These are phyloP conservation scores for Ganoderma resinaceum DNA, from an alignment of 1,284 basidiomycete genomes.

Conservation along the genomic window DNA sequence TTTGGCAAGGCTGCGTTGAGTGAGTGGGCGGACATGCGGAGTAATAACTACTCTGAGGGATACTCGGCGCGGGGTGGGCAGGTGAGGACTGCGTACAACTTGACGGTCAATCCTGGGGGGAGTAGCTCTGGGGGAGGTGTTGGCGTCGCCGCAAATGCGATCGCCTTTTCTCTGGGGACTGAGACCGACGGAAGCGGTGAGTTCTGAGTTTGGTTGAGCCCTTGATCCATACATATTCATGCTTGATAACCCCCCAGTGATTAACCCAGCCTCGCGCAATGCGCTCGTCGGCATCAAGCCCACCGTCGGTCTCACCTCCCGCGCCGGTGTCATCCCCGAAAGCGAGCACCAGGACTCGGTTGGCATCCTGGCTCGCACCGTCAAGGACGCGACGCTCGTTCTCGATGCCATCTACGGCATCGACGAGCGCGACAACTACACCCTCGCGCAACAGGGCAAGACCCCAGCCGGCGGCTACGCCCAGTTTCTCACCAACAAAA, in stretches of 20 bases:
- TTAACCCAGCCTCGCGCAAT: slow-evolving; percentile 50
- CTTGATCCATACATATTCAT: not conserved
- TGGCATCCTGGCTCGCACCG: slow-evolving; percentile 65
- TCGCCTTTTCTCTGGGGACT: slow-evolving; percentile 50
- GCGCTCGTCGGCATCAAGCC: slow-evolving; percentile 62
- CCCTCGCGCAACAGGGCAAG: slow-evolving; percentile 50
- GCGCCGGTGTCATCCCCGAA: slow-evolving; percentile 64
- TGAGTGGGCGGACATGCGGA: slow-evolving; percentile 68
- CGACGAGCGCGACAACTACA: slow-evolving; percentile 67
- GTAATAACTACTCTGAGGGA: slow-evolving; percentile 57
- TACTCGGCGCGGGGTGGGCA: slow-evolving; percentile 76
- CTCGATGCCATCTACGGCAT: slow-evolving; percentile 66
- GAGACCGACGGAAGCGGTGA: slow-evolving; percentile 61
- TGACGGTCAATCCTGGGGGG: slow-evolving; percentile 66
- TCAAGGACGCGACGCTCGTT: slow-evolving; percentile 66
- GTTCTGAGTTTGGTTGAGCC: not conserved
- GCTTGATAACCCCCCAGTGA: slow-evolving; percentile 42
- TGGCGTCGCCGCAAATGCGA: slow-evolving; percentile 61
- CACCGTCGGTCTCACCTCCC: slow-evolving; percentile 56
- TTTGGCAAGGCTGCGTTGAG: slow-evolving; percentile 74
- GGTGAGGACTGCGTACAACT: slow-evolving; percentile 64
- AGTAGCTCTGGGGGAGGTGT: slow-evolving; percentile 73
- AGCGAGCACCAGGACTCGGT: slow-evolving; percentile 70
- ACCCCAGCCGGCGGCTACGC: not conserved
- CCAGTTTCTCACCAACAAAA: not conserved